Base-by-base conservation (phyloP, 2,329 filamentous ascomycete genomes). In the Nannizziopsis arthrosporioides region DNA sequence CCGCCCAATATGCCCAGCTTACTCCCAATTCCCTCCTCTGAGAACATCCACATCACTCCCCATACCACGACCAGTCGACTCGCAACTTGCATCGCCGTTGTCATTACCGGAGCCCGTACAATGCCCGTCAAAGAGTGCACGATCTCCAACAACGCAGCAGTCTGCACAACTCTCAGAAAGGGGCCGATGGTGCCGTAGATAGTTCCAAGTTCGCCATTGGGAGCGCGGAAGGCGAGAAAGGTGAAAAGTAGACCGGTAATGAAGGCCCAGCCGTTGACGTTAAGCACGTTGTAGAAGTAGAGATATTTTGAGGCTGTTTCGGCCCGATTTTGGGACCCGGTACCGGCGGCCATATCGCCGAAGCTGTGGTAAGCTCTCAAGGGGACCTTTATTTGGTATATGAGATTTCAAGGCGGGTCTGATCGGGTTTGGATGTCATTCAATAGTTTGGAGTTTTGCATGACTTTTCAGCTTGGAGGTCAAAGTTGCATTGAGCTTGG, bases 51-150 rank as follows among this genome's bases (percentile, higher is more conserved):
- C 60, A 86, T 81, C 53, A 96, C 75, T 56, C 77, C 81, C 87
- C 89, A 95, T 56, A 95, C 85, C 55, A 96, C 82, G 55, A 94
- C 77, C 59, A 94, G 78, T 45, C 92, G 86, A 50, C 81, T 86
- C 17, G 84, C 77, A 53, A 96, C 89, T 68, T 98, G 92, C 81
- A 94, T 88, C 34, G 78, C 67, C 5, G 92, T 96, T 4, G 92
- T 96, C 57, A 83, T 57, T 58, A 95, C 66, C 1, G 90, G 88
- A 1, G 90, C 82, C 59, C 90, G 81, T 45, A 98, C 90, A 60
- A 96, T 65, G 50, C 89, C 85, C 31, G 85, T 66, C 0, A 85
- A 64, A 42, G 85, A 83, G 69, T 96, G 90, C 53, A 88, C 60
- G 41, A 96, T 77, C 70, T 98, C 92, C 63, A 95, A 71, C 39